Percentiles rank a stretch among this genome's conserved stretches.
These are phyloP conservation scores for Hyphopichia homilentoma DNA, from an alignment of 805 yeast species.

Conservation along the genomic window DNA sequence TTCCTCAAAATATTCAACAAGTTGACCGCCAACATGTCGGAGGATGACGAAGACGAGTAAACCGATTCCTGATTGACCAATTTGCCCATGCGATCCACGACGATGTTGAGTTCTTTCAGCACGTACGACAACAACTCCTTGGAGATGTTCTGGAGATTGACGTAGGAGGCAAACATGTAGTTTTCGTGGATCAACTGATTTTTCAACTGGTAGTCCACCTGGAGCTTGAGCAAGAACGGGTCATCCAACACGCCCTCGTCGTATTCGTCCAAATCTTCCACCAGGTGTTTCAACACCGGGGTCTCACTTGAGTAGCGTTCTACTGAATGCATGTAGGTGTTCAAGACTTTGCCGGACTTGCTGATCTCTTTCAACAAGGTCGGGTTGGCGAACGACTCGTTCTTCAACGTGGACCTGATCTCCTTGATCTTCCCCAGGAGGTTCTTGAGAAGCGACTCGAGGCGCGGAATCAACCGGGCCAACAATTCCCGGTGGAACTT, in stretches of 20 bases:
- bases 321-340: constrained; percentile 26
- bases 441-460: constrained; percentile 33
- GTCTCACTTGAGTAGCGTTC: constrained; percentile 36
- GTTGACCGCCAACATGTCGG: constrained; percentile 12
- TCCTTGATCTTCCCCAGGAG: constrained; percentile 38
- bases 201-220: constrained; percentile 37
- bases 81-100: constrained; percentile 32
- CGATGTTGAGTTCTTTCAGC: constrained; percentile 30
- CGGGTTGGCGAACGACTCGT: constrained; percentile 39
- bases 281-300: constrained; percentile 25
- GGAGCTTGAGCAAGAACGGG: constrained; percentile 38
- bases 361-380: constrained; percentile 41
- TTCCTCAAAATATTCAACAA: constrained; percentile 21
- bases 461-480: constrained; percentile 31
- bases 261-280: constrained; percentile 17
- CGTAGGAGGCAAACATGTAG: constrained; percentile 38
- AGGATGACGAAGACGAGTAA: constrained; percentile 4
- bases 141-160: constrained; percentile 39
- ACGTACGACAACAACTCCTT: constrained; percentile 35
- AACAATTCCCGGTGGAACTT: constrained; percentile 30
- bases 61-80: constrained; percentile 20
- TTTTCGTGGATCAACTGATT: constrained; percentile 39
- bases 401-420: constrained; percentile 34
- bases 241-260: constrained; percentile 30
- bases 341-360: constrained; percentile 55